phyloP scores from a whole-genome alignment of 768 basidiomycete species.

The Filobasidium wieringae region DNA sequence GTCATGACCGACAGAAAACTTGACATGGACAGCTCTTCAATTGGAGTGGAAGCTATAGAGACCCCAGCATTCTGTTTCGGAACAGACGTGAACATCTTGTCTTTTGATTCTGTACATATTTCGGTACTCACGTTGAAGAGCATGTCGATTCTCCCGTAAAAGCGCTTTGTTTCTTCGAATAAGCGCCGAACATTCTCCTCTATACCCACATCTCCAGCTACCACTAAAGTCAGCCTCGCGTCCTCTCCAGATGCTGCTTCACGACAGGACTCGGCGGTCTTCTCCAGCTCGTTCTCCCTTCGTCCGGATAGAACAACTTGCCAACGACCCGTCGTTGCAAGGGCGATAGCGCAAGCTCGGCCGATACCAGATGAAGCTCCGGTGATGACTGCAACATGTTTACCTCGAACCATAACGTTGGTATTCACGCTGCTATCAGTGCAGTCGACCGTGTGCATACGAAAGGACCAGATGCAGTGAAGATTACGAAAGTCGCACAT shows the following conservation, averaged over 20 bases:
- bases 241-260: constrained; percentile 7
- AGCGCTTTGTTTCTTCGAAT: constrained; percentile 47
- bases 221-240: constrained; percentile 39
- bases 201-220: constrained; percentile 55
- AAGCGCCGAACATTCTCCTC: constrained; percentile 54
- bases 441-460: no score
- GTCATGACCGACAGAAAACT: constrained; percentile 46
- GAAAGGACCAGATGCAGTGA: no score
- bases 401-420: no score
- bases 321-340: constrained; percentile 61
- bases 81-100: background rate
- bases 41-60: constrained; percentile 44
- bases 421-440: no score
- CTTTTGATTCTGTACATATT: background rate
- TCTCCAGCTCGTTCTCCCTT: constrained; percentile 48
- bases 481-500: no score
- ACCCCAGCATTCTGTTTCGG: constrained; percentile 60
- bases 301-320: constrained; percentile 56
- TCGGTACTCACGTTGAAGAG: constrained; percentile 58
- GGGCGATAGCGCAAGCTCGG: constrained; percentile 53
- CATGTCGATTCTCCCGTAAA: constrained; percentile 52
- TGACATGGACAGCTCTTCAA: constrained; percentile 50
- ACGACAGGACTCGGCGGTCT: constrained; percentile 47
- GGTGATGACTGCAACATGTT: constrained; percentile 58
- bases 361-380: constrained; percentile 81